Evolutionary conservation across 176 grass and related monocot genomes (phyloP), one percentile per base, ranked within the genome.

Genomic region (Aechmea fasciata): DNA sequence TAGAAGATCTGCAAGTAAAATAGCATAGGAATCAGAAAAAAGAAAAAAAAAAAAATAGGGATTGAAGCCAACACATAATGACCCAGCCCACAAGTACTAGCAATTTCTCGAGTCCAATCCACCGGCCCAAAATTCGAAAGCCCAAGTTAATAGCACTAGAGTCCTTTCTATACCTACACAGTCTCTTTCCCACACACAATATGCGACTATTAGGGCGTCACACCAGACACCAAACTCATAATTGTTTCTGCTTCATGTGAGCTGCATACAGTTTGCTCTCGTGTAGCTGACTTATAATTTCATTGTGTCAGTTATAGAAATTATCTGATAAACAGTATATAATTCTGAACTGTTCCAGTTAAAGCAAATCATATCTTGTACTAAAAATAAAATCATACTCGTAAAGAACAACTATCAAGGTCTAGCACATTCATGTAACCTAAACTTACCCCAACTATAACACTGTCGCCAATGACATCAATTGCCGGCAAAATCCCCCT

Each of bases 401-500:
- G 20, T 20, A 14, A 59, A 19, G n/a, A 4, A 20, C 55, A 59
- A 17, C n/a, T 20, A 59, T 17, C 19, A 59, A 59, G 8, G 8
- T 59, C 5, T 9, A 20, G 19, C 55, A 59, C 19, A 49, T 63
- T 59, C 14, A 13, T 10, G 18, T 47, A 73, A 48, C 33, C 8
- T 54, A 49, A 52, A n/a, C 50, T 83, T 70, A 91, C 88, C 78
- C 88, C 84, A 48, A 81, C 81, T 63, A 84, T 69, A 15, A 84
- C 81, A 28, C 59, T 77, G 0, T 63, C 47, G 26, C 84, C 69
- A 51, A 87, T 87, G 49, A 91, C 70, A 69, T 82, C 85, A 65
- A 87, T 74, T 9, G 88, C 84, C 54, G 88, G 84, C 1, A 87
- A 50, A 67, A 91, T 84, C 25, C 84, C 88, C 10, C 88, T 91